Conservation (phyloP, 176 grass and related monocot genomes). For the Bolboschoenus planiculmis region DNA sequence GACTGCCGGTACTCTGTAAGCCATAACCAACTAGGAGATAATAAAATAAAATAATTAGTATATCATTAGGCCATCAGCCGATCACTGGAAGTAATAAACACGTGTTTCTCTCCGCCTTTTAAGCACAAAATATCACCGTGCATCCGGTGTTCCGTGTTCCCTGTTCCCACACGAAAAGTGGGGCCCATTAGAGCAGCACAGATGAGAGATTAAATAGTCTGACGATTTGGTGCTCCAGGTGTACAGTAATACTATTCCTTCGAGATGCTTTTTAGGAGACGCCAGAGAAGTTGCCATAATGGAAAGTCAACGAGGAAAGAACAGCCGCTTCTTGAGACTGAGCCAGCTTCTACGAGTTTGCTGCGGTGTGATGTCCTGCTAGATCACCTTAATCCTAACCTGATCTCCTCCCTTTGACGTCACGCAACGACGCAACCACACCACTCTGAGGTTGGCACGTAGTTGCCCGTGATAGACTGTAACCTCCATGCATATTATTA, state of each 20-base stretch:
- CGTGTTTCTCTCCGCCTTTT: conserved; percentile 12
- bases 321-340: conserved; percentile 14
- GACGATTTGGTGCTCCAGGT: neutral
- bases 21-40: neutral
- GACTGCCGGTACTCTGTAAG: neutral
- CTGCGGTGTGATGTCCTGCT: neutral
- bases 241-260: neutral
- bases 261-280: neutral
- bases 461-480: too few relatives aligned
- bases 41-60: neutral
- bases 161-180: neutral
- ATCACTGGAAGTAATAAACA: conserved; percentile 16
- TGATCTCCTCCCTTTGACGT: conserved; percentile 1
- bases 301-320: conserved; percentile 20
- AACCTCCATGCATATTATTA: too few relatives aligned
- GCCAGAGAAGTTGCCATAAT: conserved; percentile 15
- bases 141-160: neutral
- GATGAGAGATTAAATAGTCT: too few relatives aligned
- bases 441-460: too few relatives aligned
- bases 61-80: neutral
- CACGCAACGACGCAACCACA: neutral
- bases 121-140: neutral
- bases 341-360: neutral
- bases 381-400: neutral
- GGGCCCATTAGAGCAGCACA: too few relatives aligned